Evolutionary conservation across 179 eudicot genomes (phyloP).

Genomic region (Carnegiea gigantea): DNA sequence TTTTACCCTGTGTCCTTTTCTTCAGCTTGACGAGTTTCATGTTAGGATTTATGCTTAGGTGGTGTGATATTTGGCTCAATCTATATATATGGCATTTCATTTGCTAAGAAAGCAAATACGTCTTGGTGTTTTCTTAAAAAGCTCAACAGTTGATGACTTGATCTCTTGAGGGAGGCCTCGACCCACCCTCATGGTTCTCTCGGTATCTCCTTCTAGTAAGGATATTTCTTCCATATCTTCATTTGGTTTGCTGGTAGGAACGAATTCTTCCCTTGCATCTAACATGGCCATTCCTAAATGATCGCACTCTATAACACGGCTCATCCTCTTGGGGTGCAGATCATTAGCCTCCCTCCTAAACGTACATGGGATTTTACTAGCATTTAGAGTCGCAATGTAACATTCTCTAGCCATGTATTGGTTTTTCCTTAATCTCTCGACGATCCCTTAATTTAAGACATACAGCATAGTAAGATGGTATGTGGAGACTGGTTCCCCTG

Average conservation of each 20-base stretch:
- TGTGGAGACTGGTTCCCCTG: background rate
- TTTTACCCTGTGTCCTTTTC: background rate
- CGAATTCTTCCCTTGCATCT: background rate
- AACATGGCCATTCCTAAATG: background rate
- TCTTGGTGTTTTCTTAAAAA: background rate
- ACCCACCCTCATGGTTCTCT: background rate
- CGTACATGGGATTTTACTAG: background rate
- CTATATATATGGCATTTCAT: background rate
- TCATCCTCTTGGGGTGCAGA: background rate
- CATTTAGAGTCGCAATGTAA: background rate
- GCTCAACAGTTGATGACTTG: background rate
- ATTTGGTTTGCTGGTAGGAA: background rate
- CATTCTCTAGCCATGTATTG: background rate
- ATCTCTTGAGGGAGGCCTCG: too few relatives aligned
- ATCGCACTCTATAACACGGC: background rate
- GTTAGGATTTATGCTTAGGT: background rate
- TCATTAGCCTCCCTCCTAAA: background rate
- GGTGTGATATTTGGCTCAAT: background rate
- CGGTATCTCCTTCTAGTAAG: background rate
- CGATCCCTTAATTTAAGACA: background rate
- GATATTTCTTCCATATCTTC: background rate
- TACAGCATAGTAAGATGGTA: background rate
- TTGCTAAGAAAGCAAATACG: background rate
- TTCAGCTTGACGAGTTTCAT: background rate
- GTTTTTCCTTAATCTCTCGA: background rate